Conservation (phyloP, 371 early-diverging fungal genomes). For the Mortierella sp. region DNA sequence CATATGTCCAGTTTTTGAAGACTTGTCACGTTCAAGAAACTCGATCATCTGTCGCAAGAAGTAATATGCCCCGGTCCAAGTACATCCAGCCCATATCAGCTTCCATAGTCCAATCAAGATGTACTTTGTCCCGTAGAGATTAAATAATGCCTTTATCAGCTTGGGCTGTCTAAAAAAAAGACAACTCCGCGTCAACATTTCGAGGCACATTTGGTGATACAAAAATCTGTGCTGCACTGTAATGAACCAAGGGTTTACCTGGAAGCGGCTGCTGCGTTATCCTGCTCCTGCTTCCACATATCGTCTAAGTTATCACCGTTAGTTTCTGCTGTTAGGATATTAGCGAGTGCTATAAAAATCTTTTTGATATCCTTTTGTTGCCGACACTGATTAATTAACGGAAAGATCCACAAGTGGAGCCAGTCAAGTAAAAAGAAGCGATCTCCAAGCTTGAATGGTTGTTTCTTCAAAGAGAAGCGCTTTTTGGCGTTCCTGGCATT, state of each 20-base stretch:
- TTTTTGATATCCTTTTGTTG: conserved; percentile 29
- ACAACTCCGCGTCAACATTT: too few relatives aligned
- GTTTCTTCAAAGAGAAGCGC: neutral
- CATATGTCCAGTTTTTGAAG: conserved; percentile 62
- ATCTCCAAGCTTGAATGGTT: conserved; percentile 37
- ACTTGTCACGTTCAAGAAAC: conserved; percentile 46
- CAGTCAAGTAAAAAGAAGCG: conserved; percentile 47
- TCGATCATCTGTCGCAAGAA: conserved; percentile 60
- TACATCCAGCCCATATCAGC: conserved; percentile 68
- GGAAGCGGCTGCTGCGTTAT: conserved; percentile 12
- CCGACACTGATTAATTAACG: conserved; percentile 30
- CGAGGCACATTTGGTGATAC: too few relatives aligned
- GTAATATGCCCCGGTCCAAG: conserved; percentile 69
- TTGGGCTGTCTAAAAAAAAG: conserved; percentile 33
- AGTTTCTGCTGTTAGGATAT: conserved; percentile 18
- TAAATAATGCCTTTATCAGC: conserved; percentile 22
- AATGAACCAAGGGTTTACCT: conserved; percentile 9
- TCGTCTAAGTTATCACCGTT: conserved; percentile 48
- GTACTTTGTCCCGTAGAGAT: conserved; percentile 54
- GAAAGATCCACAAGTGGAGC: conserved; percentile 53
- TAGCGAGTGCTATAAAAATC: conserved; percentile 28
- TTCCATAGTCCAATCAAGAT: conserved; percentile 71
- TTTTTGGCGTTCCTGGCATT: too few relatives aligned
- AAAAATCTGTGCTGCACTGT: neutral
- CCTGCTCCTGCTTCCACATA: conserved; percentile 33